These are phyloP conservation scores for Claviceps sp. DNA, from an alignment of 2,329 filamentous ascomycete genomes.

Conservation along the genomic window DNA sequence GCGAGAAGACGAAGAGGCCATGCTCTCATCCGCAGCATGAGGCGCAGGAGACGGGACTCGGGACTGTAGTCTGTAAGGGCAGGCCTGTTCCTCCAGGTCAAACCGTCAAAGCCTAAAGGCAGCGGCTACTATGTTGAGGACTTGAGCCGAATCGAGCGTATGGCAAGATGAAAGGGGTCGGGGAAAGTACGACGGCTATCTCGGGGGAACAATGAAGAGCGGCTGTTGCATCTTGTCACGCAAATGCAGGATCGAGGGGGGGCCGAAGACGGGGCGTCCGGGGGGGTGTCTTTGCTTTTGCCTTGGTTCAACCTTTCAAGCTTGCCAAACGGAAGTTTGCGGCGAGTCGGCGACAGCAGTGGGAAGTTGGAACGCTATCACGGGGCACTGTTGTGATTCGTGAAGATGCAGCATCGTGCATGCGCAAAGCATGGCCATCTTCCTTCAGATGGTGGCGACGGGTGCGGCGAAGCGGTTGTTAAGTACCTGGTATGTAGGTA, in stretches of 20 bases:
- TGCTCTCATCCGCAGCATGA: conserved; percentile 7
- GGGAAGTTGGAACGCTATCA: background rate
- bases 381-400: background rate
- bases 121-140: background rate
- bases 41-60: no score
- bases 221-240: conserved; percentile 4
- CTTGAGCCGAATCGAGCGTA: background rate
- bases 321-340: background rate
- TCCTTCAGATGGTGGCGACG: background rate
- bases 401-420: background rate
- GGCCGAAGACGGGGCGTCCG: background rate
- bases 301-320: background rate
- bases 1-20: conserved; percentile 20
- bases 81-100: background rate
- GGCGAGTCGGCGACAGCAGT: background rate
- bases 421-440: background rate
- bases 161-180: background rate
- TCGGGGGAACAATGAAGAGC: background rate
- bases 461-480: no score
- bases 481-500: no score
- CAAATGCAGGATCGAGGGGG: background rate
- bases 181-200: conserved; percentile 5
- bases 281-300: background rate
- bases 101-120: background rate
- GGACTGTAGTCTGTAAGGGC: no score